These are phyloP conservation scores for Aspergillus sp. DNA, from an alignment of 2,329 filamentous ascomycete species.

Conservation along the genomic window DNA sequence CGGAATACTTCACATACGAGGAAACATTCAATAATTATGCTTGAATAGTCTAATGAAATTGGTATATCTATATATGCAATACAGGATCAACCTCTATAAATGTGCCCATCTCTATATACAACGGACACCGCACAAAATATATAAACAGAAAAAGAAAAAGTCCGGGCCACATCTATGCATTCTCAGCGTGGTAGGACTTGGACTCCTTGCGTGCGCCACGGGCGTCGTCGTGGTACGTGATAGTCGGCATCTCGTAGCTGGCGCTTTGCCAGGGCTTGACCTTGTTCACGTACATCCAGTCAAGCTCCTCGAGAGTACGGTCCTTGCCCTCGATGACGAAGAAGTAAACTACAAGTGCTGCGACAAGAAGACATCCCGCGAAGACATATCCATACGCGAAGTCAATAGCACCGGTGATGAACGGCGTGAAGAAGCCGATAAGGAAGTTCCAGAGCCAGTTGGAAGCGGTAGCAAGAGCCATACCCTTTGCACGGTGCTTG, in stretches of 20 bases:
- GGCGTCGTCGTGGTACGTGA: slow-evolving; percentile 16
- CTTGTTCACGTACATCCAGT: slow-evolving; percentile 67
- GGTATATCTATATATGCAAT: no score
- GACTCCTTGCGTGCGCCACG: slow-evolving; percentile 24
- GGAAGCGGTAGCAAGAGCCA: slow-evolving; percentile 74
- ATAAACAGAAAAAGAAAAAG: not conserved
- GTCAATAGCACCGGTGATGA: slow-evolving; percentile 69
- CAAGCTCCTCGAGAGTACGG: slow-evolving; percentile 71
- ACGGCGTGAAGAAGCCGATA: slow-evolving; percentile 74
- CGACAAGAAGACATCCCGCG: slow-evolving; percentile 67
- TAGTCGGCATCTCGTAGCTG: slow-evolving; percentile 40
- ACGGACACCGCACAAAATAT: not conserved
- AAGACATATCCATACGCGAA: slow-evolving; percentile 77
- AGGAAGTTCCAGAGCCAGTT: slow-evolving; percentile 77
- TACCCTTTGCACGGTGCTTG: slow-evolving; percentile 66
- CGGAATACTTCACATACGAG: no score
- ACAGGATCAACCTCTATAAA: no score
- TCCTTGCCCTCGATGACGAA: slow-evolving; percentile 74
- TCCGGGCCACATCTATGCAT: slow-evolving; percentile 17
- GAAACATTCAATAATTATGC: no score
- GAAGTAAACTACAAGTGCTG: slow-evolving; percentile 65
- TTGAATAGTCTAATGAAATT: no score
- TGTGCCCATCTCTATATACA: not conserved
- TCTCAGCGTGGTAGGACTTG: slow-evolving; percentile 27
- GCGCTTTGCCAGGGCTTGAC: slow-evolving; percentile 61